A percentile compares a stretch with the other conserved stretches of the same genome.
These are phyloP conservation scores for Aspergillus uvarum DNA, from an alignment of 2,329 filamentous ascomycete species.

Conservation along the genomic window DNA sequence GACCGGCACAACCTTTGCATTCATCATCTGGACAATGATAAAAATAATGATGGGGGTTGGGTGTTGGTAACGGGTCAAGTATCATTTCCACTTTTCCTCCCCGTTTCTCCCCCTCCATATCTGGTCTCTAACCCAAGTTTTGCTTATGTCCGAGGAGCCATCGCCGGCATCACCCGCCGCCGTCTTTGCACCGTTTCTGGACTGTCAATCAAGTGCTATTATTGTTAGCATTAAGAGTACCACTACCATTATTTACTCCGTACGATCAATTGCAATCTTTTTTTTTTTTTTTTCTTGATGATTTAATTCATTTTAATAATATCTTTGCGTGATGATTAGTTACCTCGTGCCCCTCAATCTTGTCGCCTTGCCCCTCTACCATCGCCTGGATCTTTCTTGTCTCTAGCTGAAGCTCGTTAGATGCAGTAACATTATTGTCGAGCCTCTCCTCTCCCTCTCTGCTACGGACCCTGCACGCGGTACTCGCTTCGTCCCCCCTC, in stretches of 20 bases:
- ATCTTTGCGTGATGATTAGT: neutral
- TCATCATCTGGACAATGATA: neutral
- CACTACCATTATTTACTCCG: too few species aligned
- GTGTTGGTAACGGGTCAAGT: neutral
- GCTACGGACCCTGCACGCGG: constrained; percentile 29
- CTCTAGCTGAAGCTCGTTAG: neutral
- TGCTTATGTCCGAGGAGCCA: constrained; percentile 7
- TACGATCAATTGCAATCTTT: neutral
- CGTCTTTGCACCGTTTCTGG: neutral
- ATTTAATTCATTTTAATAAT: neutral
- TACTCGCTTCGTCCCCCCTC: constrained; percentile 29
- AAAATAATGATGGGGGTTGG: neutral
- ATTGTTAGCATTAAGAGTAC: constrained; percentile 8
- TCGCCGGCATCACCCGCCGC: constrained; percentile 29
- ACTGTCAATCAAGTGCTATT: constrained; percentile 3
- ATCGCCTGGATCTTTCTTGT: neutral
- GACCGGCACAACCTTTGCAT: neutral
- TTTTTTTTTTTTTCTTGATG: neutral
- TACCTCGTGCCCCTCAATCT: constrained; percentile 4
- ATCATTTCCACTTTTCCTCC: constrained; percentile 15
- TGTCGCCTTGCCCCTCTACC: neutral
- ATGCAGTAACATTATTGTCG: constrained; percentile 6
- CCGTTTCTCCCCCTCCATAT: constrained; percentile 3
- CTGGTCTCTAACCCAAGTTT: neutral
- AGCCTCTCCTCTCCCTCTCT: neutral